Evolutionary conservation across 331 rosid genomes (phyloP).

Genomic region (Quercus tomentella): DNA sequence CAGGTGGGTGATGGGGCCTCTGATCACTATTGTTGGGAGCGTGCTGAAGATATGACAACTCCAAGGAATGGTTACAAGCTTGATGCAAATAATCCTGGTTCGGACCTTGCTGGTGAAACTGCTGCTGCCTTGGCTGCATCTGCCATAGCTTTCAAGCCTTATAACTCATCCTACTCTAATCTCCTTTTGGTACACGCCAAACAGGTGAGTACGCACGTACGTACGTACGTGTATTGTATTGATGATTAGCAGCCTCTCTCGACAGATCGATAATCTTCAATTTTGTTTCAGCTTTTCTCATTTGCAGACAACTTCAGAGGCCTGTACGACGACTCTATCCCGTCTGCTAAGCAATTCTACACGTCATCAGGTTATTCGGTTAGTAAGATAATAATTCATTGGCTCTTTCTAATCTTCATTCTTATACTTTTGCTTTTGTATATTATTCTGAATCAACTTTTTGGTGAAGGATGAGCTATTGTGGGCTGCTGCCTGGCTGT

Average conservation of each 20-base stretch:
- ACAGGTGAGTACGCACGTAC: slow-evolving; percentile 34
- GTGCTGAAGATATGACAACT: slow-evolving; percentile 85
- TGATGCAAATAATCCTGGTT: slow-evolving; percentile 76
- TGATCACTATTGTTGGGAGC: slow-evolving; percentile 85
- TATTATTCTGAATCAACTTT: neutral
- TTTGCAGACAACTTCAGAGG: slow-evolving; percentile 78
- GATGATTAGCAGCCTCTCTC: too few relatives aligned
- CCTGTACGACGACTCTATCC: slow-evolving; percentile 56
- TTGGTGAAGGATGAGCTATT: slow-evolving; percentile 62
- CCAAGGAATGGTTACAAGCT: slow-evolving; percentile 61
- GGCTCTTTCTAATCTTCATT: neutral
- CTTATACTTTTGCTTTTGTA: neutral
- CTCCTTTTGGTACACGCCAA: slow-evolving; percentile 70
- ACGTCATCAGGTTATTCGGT: slow-evolving; percentile 65
- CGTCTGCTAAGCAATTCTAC: slow-evolving; percentile 53
- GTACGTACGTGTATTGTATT: neutral
- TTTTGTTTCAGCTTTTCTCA: slow-evolving; percentile 57
- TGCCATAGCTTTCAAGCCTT: slow-evolving; percentile 67
- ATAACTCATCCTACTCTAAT: slow-evolving; percentile 67
- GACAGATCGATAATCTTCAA: neutral
- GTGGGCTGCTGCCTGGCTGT: slow-evolving; percentile 82
- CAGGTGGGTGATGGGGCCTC: slow-evolving; percentile 87
- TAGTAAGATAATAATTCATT: neutral
- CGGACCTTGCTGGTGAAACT: slow-evolving; percentile 85
- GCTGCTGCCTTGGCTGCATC: slow-evolving; percentile 86